Percentiles rank a stretch among this genome's conserved stretches.
Conservation (phyloP, 2,329 filamentous ascomycete species). For the Bimuria novae-zelandiae region DNA sequence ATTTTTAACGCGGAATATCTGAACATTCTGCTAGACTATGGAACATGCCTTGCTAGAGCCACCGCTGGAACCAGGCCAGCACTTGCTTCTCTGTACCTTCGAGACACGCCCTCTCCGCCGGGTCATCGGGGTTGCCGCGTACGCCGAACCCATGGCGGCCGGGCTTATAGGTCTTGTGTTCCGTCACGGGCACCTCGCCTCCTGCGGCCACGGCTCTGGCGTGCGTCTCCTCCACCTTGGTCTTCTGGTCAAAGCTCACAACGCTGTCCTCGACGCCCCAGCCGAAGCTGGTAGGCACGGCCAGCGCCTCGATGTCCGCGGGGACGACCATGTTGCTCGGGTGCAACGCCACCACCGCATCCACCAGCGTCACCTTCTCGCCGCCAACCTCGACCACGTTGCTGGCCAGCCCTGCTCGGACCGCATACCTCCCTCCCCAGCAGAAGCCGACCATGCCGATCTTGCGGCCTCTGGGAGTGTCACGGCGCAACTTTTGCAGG, state of each 20-base stretch:
- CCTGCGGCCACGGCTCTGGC: constrained; percentile 14
- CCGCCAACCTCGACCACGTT: constrained; percentile 39
- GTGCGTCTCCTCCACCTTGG: constrained; percentile 21
- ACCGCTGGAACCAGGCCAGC: constrained; percentile 26
- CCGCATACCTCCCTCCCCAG: constrained; percentile 43
- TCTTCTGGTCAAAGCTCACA: constrained; percentile 22
- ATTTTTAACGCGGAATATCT: too few species aligned
- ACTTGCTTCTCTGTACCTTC: constrained; percentile 30
- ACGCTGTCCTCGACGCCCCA: constrained; percentile 24
- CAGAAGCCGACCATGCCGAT: constrained; percentile 42
- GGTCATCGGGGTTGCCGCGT: constrained; percentile 30
- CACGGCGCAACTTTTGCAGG: constrained; percentile 34
- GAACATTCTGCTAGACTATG: too few species aligned
- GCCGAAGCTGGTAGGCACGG: constrained; percentile 23
- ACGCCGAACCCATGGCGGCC: constrained; percentile 33
- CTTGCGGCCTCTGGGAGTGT: constrained; percentile 32
- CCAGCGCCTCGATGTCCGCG: constrained; percentile 30
- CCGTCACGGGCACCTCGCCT: constrained; percentile 17
- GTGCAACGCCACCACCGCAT: constrained; percentile 46
- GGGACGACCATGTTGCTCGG: constrained; percentile 44
- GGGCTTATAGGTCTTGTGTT: constrained; percentile 23
- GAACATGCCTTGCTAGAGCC: too few species aligned
- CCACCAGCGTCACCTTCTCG: constrained; percentile 43
- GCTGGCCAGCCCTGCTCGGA: constrained; percentile 20
- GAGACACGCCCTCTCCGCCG: constrained; percentile 20